Evolutionary conservation across 2,329 filamentous ascomycete genomes (phyloP), one percentile per base, ranked within the genome.

Genomic region (Scytalidium lignicola): DNA sequence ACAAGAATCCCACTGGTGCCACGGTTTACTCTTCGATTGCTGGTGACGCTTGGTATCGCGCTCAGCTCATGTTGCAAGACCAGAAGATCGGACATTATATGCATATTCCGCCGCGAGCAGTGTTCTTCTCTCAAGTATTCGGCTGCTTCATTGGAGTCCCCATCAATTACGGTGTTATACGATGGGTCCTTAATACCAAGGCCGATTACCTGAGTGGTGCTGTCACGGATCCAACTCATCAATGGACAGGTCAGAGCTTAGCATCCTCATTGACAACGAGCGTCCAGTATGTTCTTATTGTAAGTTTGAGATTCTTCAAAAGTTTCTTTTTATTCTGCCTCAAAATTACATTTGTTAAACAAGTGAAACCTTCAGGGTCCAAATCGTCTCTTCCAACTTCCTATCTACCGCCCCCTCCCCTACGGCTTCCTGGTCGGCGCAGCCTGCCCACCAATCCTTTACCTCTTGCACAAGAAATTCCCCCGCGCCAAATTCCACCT

Each of bases 61-160:
- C 76, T 0, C 76, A 79, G 54, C 70, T 73, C 19, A 79, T 81
- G 69, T 67, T 83, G 0, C 79, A 83, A 56, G 80, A 84, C 57
- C 76, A 79, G 59, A 80, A 83, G 58, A 80, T 83, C n/a, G 80
- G 79, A 0, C 79, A 83, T 55, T 83, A 83, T 55, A 80, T 81
- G 74, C 78, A 83, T 47, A 70, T 83, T 0, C 77, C 79, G 0
- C 80, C 80, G 1, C 74, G 75, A 12, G 68, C 74, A 0, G 74
- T 82, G 5, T 83, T 84, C 66, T 79, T 82, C 60, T 78, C 76
- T 1, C 80, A 83, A 56, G 68, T 83, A 3, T 79, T 82, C 26
- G 80, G 78, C 3, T 78, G 75, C 15, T 64, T 79, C 7, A 67
- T 83, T 40, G 80, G 79, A 4, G 71, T 83, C 6, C 79, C 80